Conservation (phyloP, 768 basidiomycete genomes). For the Tricholoma flavovirens region DNA sequence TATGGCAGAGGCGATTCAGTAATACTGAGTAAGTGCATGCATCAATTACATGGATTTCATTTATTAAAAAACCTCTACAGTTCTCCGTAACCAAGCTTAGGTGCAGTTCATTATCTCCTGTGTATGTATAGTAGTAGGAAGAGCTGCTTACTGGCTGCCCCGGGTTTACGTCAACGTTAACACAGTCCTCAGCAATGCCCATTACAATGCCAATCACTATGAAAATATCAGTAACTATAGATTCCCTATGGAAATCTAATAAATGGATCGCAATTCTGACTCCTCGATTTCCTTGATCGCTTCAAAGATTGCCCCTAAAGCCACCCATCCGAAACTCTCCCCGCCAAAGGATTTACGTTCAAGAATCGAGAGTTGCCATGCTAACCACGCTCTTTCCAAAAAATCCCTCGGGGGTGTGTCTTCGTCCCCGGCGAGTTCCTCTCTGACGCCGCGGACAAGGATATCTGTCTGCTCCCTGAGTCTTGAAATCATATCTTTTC, state of each 20-base stretch:
- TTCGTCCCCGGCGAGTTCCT: constrained; percentile 47
- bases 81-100: constrained; percentile 71
- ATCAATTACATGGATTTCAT: constrained; percentile 9
- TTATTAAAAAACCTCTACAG: constrained; percentile 38
- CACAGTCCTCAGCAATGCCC: background rate
- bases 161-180: background rate
- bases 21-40: constrained; percentile 72
- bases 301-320: constrained; percentile 54
- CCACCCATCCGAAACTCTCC: constrained; percentile 57
- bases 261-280: background rate
- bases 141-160: background rate
- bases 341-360: constrained; percentile 44
- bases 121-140: background rate
- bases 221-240: background rate
- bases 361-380: constrained; percentile 42
- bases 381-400: constrained; percentile 47
- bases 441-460: constrained; percentile 45
- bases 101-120: background rate
- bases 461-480: constrained; percentile 44
- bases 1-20: constrained; percentile 86
- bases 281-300: constrained; percentile 28
- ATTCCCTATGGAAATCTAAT: background rate
- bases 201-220: constrained; percentile 2
- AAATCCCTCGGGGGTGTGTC: constrained; percentile 31
- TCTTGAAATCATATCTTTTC: constrained; percentile 32